phyloP scores from a whole-genome alignment of 306 rosid genomes.

The Sindora glabra region DNA sequence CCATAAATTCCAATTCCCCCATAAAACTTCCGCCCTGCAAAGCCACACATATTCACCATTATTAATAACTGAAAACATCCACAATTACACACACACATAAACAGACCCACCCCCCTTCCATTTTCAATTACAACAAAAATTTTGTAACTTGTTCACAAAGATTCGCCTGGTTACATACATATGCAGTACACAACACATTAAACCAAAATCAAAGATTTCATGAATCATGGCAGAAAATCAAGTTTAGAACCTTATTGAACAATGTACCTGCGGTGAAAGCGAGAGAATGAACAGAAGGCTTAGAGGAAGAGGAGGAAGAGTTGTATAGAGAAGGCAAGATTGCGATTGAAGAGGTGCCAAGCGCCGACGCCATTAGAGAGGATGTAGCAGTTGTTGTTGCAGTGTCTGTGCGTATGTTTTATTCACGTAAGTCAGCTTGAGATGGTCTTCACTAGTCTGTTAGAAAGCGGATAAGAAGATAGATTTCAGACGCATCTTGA shows the following conservation, averaged over 20 bases:
- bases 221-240: not conserved
- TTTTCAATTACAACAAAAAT: not conserved
- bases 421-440: not conserved
- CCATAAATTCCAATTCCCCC: constrained; percentile 56
- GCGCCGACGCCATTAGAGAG: constrained; percentile 55
- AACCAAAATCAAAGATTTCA: not conserved
- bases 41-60: constrained; percentile 11
- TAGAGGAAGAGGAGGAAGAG: constrained; percentile 35
- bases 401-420: not conserved
- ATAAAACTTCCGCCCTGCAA: constrained; percentile 54
- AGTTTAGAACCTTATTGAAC: too few relatives aligned
- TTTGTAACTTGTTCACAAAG: not conserved
- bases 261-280: constrained; percentile 52
- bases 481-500: too few relatives aligned
- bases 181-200: too few relatives aligned
- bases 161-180: not conserved
- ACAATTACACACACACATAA: too few relatives aligned
- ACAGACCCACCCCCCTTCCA: constrained; percentile 9
- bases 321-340: constrained; percentile 45
- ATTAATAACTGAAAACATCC: not conserved
- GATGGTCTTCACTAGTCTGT: constrained; percentile 34
- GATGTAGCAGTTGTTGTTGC: not conserved
- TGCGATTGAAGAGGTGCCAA: constrained; percentile 62
- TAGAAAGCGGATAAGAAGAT: constrained; percentile 53
- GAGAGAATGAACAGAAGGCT: constrained; percentile 36